phyloP scores from a whole-genome alignment of 1,139 yeast species.

The Debaryomycetaceae sp. region DNA sequence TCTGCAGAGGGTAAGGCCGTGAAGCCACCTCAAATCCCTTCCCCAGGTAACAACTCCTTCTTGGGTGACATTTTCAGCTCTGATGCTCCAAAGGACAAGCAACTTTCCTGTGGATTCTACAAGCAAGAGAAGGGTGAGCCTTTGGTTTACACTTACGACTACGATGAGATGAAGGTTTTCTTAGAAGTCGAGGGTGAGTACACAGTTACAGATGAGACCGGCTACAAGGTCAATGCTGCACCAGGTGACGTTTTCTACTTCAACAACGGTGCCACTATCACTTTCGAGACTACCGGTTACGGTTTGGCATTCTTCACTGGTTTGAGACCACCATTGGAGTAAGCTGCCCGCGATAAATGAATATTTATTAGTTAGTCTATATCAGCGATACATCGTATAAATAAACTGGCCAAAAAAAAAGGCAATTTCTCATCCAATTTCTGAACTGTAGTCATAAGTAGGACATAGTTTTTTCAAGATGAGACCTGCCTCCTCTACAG shows the following conservation, averaged over 20 bases:
- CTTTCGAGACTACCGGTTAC: conserved; percentile 63
- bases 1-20: conserved; percentile 50
- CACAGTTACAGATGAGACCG: conserved; percentile 59
- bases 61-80: conserved; percentile 62
- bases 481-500: too few relatives aligned
- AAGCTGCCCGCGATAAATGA: background rate
- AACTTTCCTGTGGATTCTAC: conserved; percentile 65
- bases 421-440: background rate
- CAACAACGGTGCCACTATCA: conserved; percentile 63
- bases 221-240: conserved; percentile 50
- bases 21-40: conserved; percentile 56
- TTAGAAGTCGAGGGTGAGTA: conserved; percentile 65
- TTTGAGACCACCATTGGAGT: conserved; percentile 41
- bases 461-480: background rate
- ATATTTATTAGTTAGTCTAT: background rate
- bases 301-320: conserved; percentile 67
- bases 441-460: background rate
- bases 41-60: conserved; percentile 61
- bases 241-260: conserved; percentile 72
- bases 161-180: conserved; percentile 71
- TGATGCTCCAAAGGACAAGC: conserved; percentile 55
- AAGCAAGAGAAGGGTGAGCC: conserved; percentile 65
- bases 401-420: background rate
- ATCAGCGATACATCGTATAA: background rate
- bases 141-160: conserved; percentile 58